Conservation (phyloP, 129 eudicot species). For the Flaveria ramosissima region DNA sequence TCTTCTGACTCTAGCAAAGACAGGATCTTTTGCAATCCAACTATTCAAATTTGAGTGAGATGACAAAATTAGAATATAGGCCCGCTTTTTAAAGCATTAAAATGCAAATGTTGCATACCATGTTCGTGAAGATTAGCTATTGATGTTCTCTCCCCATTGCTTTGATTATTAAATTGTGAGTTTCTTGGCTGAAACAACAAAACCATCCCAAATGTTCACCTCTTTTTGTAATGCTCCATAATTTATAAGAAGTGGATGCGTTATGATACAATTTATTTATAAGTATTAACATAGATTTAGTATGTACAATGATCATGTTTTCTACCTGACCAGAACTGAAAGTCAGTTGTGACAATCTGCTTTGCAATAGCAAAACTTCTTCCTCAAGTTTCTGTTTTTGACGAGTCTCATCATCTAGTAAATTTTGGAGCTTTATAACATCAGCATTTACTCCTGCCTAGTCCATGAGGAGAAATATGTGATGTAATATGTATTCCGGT, state of each 20-base stretch:
- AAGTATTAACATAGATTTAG: background rate
- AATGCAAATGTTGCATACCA: slow-evolving; percentile 48
- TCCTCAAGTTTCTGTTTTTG: slow-evolving; percentile 87
- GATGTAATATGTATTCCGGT: slow-evolving; percentile 29
- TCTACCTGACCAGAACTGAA: slow-evolving; percentile 77
- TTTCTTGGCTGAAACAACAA: slow-evolving; percentile 49
- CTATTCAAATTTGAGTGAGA: slow-evolving; percentile 40
- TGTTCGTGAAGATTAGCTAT: slow-evolving; percentile 88
- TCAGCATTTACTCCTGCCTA: slow-evolving; percentile 80
- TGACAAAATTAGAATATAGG: background rate
- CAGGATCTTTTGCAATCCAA: slow-evolving; percentile 94
- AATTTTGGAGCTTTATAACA: slow-evolving; percentile 59
- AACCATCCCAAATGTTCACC: background rate
- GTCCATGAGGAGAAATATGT: slow-evolving; percentile 39
- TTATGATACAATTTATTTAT: background rate
- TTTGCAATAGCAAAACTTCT: slow-evolving; percentile 69
- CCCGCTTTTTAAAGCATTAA: slow-evolving; percentile 8
- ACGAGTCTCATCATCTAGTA: slow-evolving; percentile 76
- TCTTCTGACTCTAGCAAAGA: slow-evolving; percentile 96
- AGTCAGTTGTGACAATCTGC: slow-evolving; percentile 73
- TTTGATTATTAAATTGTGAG: slow-evolving; percentile 57
- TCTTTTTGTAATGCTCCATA: background rate
- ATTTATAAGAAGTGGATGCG: slow-evolving; percentile 4
- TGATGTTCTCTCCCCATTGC: slow-evolving; percentile 69
- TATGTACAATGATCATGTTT: slow-evolving; percentile 11